Conservation (phyloP, 768 basidiomycete genomes). For the Termitomyces sp. region DNA sequence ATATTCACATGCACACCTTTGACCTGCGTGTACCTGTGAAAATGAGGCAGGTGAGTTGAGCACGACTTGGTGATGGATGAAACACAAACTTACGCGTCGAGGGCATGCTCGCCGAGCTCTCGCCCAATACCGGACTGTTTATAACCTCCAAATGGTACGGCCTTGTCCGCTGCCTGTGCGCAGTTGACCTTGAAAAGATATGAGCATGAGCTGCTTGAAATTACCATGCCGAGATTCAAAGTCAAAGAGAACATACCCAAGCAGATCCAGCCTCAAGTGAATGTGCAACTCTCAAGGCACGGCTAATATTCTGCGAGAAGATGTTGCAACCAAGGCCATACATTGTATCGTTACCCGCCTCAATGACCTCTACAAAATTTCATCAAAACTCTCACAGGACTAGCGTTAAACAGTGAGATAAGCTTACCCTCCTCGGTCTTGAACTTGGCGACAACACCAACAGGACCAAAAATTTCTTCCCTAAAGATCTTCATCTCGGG, state of each 20-base stretch:
- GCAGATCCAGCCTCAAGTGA: too few species aligned
- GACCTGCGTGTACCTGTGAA: too few species aligned
- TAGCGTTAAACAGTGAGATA: constrained; percentile 17
- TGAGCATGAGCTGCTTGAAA: neutral
- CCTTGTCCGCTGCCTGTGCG: constrained; percentile 9
- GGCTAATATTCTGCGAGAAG: too few species aligned
- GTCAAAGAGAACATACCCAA: constrained; percentile 3
- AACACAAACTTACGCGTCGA: constrained; percentile 17
- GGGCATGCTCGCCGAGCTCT: constrained; percentile 24
- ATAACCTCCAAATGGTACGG: constrained; percentile 25
- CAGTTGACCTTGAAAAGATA: constrained; percentile 17
- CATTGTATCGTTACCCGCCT: constrained; percentile 18
- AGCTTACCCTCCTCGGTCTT: too few species aligned
- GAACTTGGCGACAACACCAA: too few species aligned
- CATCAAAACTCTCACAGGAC: constrained; percentile 8
- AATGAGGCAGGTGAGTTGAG: constrained; percentile 1
- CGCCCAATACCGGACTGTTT: too few species aligned
- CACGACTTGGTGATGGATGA: neutral
- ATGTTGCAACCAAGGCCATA: constrained; percentile 19
- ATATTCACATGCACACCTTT: too few species aligned
- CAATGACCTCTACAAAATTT: too few species aligned
- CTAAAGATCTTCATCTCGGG: too few species aligned
- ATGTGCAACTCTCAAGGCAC: too few species aligned
- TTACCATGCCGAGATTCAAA: neutral
- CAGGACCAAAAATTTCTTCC: too few species aligned